Evolutionary conservation across 2,329 filamentous ascomycete genomes (phyloP), one percentile per base, ranked within the genome.

Genomic region (Volutella citrinella): DNA sequence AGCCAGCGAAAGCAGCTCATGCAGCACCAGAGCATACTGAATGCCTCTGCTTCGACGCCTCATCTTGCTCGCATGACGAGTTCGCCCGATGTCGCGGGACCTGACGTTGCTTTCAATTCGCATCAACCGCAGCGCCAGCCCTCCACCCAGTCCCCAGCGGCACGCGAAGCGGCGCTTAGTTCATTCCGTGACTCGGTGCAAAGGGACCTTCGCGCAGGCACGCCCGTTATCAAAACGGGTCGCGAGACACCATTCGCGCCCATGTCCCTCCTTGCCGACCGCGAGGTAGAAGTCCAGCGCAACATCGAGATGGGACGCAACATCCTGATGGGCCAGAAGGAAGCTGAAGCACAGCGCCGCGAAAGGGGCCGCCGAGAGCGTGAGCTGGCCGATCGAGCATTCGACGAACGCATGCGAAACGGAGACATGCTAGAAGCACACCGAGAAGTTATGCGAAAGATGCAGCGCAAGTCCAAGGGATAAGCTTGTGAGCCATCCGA

Each of bases 351-450:
- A 32, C 69, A 76, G 52, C 70, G 72, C 32, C 71, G 72, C 32
- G 76, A 82, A 55, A 67, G 73, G 51, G 74, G 80, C 48, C 69
- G 72, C 35, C 63, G 69, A 25, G 76, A 75, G 30, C 75, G 73
- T 45, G 72, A 78, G 43, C 68, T 75, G 34, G 68, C 71, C 6
- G 79, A 86, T 11, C 74, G 74, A 30, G 72, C 72, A 22, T 80
- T 88, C 50, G 84, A 88, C 45, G 78, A 83, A 57, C 74, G 78
- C 45, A 93, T 94, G 84, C 73, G 87, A 34, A 80, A 77, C 12
- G 82, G 82, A 0, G 78, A 84, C 44, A 76, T 95, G 68, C 69
- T 85, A 32, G 83, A 86, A 27, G 74, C 82, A 15, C 90, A 96
- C 58, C 74, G 84, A 14, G 83, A 90, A 44, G 86, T 84, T 2